Base-by-base conservation (phyloP, 306 rosid species). In the Geum urbanum region DNA sequence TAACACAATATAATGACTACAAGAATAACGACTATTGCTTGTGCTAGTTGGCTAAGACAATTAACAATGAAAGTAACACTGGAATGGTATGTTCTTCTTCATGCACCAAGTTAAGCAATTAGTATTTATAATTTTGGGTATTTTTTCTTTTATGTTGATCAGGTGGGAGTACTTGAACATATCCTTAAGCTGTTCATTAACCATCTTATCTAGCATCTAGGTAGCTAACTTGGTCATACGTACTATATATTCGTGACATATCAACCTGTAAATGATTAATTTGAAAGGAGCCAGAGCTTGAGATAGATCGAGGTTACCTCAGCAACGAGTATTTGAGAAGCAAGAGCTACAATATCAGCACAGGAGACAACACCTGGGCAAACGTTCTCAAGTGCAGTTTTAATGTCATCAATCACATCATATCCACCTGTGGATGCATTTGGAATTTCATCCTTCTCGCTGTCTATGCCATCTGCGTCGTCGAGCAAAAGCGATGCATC, bases 281-380 rank as follows among this genome's bases (percentile, higher is more conserved):
- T 54, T 10, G 59, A 9, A 22, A 55, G 37, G 24, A 32, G 37
- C 37, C 4, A 32, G 37, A 32, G 37, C 37, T 32, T 32, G 37
- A 32, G 37, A 55, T 6, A 55, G 14, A 53, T 20, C 0, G 59
- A 9, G 9, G 62, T 64, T 82, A 83, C 87, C 84, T 60, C 51
- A 47, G 64, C 4, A 72, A 80, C 78, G 0, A 76, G 20, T 6
- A 66, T 64, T 61, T 74, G 61, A 22, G 88, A 44, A 35, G 82
- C 65, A 66, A 84, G 40, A 32, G 88, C 81, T 41, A 84, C 59
- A 27, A 84, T 81, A 39, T 84, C 88, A 14, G 88, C 83, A 67
- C 88, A 84, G 2, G 88, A 84, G 39, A 84, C 86, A 1, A 78
- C 68, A 0, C 85, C 86, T 0, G 86, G 88, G 41, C 88, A 84